Conservation (phyloP, 1,139 yeast genomes). For the Yamadazyma diddensiae region DNA sequence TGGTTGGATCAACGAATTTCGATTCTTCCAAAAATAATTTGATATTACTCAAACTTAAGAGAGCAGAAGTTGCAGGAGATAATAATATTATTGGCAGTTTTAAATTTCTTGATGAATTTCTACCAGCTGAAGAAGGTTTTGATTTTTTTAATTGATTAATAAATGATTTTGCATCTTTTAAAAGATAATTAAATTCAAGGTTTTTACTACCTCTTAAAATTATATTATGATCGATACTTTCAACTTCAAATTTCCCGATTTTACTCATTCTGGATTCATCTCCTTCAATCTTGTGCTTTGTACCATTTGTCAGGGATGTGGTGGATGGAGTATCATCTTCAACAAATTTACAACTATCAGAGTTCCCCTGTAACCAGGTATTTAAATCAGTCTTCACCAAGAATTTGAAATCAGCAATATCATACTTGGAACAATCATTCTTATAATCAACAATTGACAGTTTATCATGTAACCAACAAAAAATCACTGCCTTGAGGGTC, state of each 20-base stretch:
- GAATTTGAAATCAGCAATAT: conserved; percentile 73
- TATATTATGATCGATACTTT: conserved; percentile 73
- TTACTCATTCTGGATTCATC: conserved; percentile 55
- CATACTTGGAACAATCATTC: conserved; percentile 62
- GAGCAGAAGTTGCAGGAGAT: conserved; percentile 93
- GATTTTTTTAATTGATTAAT: conserved; percentile 52
- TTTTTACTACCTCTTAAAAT: conserved; percentile 76
- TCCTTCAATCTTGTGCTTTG: conserved; percentile 27
- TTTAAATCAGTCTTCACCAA: conserved; percentile 82
- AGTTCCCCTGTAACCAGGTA: conserved; percentile 74
- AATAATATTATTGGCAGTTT: conserved; percentile 90
- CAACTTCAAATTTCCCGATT: conserved; percentile 59
- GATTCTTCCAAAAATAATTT: conserved; percentile 82
- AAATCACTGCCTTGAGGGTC: conserved; percentile 62
- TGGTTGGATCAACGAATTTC: conserved; percentile 57
- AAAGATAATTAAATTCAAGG: conserved; percentile 69
- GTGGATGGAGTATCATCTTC: conserved; percentile 14
- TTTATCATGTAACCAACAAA: conserved; percentile 79
- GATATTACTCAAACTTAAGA: conserved; percentile 76
- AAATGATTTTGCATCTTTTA: conserved; percentile 67
- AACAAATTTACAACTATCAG: conserved; percentile 54
- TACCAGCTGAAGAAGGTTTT: conserved; percentile 20
- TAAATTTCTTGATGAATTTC: conserved; percentile 15
- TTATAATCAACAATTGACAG: conserved; percentile 81
- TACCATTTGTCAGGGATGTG: background rate